Base-by-base conservation (phyloP, 768 basidiomycete species). In the Leucosporidium scottii region DNA sequence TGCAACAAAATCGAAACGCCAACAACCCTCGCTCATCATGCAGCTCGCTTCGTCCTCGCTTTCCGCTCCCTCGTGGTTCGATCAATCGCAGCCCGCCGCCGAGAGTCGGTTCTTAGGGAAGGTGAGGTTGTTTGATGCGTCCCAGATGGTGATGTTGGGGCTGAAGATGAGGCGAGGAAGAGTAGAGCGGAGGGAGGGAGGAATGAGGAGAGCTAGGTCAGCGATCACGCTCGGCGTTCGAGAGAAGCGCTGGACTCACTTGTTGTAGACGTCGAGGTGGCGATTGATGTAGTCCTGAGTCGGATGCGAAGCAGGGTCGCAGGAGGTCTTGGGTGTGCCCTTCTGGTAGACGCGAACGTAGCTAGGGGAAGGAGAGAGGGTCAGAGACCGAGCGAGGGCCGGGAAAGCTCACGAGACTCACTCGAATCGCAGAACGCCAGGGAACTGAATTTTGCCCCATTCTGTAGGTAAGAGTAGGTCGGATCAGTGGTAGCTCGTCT, bases 271-370 rank as follows among this genome's bases (percentile, higher is more conserved):
- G 34, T 77, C 73, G 20, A 70, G 60, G 48, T 70, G 75, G 56
- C 67, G 57, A 47, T 75, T 66, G 62, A 82, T 81, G 73, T 98
- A 98, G 62, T 85, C 79, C 17, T 84, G 76, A 2, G 94, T 98
- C 0, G 94, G 93, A 67, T 84, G 82, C 56, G 81, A 82, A 2
- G 85, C 79, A 12, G 94, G 94, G 77, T 90, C 82, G 76, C 94
- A 98, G 1, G 87, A 86, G 47, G 91, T 74, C 50, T 76, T 81
- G 71, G 84, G 76, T n/a, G 84, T 76, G 13, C 87, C 91, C 44
- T 84, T 77, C 28, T 87, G 66, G 28, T 78, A 81, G 21, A 81
- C 77, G 31, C 77, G 70, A 27, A 67, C 56, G 66, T 66, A 49
- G 58, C 60, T 62, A 48, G 34, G 39, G 8, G 17, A 53, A 23